Base-by-base conservation (phyloP, 2,329 filamentous ascomycete species). In the Clarireedia sp. region DNA sequence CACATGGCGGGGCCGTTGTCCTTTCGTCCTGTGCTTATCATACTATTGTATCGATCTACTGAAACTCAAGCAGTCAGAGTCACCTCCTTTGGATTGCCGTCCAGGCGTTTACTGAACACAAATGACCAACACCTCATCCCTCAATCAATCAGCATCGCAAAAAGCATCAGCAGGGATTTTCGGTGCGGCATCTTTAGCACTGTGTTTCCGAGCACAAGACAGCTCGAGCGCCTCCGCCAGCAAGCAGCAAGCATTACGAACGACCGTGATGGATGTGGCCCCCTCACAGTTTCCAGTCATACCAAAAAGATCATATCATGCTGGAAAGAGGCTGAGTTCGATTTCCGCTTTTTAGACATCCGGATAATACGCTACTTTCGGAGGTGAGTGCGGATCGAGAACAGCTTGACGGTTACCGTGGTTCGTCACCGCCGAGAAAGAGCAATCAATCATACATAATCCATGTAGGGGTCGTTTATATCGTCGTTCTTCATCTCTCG, bases 41-140 rank as follows among this genome's bases (percentile, higher is more conserved):
- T 23, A 26, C 41, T 33, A 48, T 51, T 26, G 49, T 45, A 51
- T 51, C 41, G 23, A 16, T 48, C 29, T 23, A 49, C 29, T 54
- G 45, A 54, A 41, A 54, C 45, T 19, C 33, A 36, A 54, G 23
- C 51, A 49, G 45, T 49, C 33, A 48, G 36, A 48, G 24, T 54
- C 40, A 46, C 24, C 37, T 38, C 41, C 40, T 46, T 29, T 37
- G 21, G 36, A 40, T 40, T 21, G n/a, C 17, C 23, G 44, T 43
- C 51, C 36, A 33, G 23, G 45, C 36, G 5, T 54, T 33, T 23
- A 17, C 10, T 29, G 4, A 12, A 21, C 21, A 48, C 14, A 24
- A 46, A 24, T 29, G 17, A 38, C 21, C 21, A 9, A 41, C 17
- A 26, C n/a, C 17, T 44, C 26, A 45, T 21, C 33, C 10, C n/a